Evolutionary conservation across 2,329 filamentous ascomycete genomes (phyloP).

Genomic region (Cladophialophora yegresii): DNA sequence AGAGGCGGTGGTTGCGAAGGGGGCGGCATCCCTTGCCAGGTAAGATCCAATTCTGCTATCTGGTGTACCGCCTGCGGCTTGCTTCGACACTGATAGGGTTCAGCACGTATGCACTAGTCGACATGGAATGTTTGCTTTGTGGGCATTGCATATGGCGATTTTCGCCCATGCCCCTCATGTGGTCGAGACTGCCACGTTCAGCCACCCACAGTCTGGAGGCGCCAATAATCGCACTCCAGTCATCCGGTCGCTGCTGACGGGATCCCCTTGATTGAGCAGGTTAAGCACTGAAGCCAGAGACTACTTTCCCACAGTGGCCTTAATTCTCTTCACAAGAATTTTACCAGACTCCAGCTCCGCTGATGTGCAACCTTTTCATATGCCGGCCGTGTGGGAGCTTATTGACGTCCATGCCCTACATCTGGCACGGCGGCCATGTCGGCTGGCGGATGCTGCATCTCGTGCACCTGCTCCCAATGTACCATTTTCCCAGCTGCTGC

Average conservation of each 20-base stretch:
- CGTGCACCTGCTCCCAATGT: not conserved
- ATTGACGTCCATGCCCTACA: not conserved
- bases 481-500: slow-evolving; percentile 8
- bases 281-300: not conserved
- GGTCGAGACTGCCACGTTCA: not conserved
- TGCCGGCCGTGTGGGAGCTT: not conserved
- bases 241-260: not conserved
- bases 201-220: not conserved
- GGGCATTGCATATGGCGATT: not conserved
- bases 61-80: not conserved
- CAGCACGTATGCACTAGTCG: not conserved
- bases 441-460: not conserved
- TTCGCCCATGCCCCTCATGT: not conserved
- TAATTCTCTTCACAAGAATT: not conserved
- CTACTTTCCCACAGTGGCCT: not conserved
- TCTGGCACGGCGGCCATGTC: not conserved
- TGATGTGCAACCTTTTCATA: not conserved
- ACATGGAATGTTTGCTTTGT: not conserved
- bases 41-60: not conserved
- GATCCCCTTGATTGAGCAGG: not conserved
- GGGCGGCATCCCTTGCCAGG: not conserved
- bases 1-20: not conserved
- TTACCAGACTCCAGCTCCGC: not conserved
- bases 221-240: not conserved
- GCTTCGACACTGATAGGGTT: not conserved